These are phyloP conservation scores for Fusarium ambrosium DNA, from an alignment of 2,329 filamentous ascomycete species.

Conservation along the genomic window DNA sequence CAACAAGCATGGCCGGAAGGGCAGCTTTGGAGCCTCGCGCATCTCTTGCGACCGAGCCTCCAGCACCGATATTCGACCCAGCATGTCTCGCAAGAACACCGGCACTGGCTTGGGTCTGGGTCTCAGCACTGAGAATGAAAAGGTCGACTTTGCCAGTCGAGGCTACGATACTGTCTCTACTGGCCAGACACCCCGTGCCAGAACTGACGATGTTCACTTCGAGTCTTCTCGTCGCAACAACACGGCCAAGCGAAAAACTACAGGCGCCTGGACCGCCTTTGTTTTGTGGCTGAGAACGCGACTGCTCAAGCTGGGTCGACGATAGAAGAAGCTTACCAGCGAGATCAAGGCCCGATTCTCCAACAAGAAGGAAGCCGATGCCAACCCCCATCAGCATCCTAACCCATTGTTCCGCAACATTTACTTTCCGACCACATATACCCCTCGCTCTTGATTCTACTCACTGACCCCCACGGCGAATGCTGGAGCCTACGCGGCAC, in stretches of 20 bases:
- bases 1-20: slow-evolving; percentile 61
- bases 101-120: slow-evolving; percentile 35
- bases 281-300: slow-evolving; percentile 74
- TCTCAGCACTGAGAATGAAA: slow-evolving; percentile 53
- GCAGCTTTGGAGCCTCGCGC: slow-evolving; percentile 51
- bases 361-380: slow-evolving; percentile 25
- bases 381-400: slow-evolving; percentile 21
- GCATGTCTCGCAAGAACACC: slow-evolving; percentile 48
- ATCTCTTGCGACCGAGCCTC: slow-evolving; percentile 52
- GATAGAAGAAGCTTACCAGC: slow-evolving; percentile 49
- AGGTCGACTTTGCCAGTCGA: slow-evolving; percentile 59
- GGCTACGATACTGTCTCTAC: slow-evolving; percentile 61
- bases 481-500: slow-evolving; percentile 13
- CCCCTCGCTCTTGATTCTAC: slow-evolving; percentile 21
- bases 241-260: slow-evolving; percentile 71
- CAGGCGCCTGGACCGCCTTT: slow-evolving; percentile 73
- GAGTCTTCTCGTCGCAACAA: slow-evolving; percentile 58
- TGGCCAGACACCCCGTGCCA: slow-evolving; percentile 43
- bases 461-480: slow-evolving; percentile 5
- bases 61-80: slow-evolving; percentile 49
- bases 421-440: slow-evolving; percentile 33
- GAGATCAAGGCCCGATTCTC: slow-evolving; percentile 31
- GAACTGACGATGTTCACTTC: slow-evolving; percentile 60
- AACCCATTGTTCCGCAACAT: slow-evolving; percentile 9
- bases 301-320: slow-evolving; percentile 57